Evolutionary conservation across 345 rosid genomes (phyloP).

Genomic region (Salix udensis): DNA sequence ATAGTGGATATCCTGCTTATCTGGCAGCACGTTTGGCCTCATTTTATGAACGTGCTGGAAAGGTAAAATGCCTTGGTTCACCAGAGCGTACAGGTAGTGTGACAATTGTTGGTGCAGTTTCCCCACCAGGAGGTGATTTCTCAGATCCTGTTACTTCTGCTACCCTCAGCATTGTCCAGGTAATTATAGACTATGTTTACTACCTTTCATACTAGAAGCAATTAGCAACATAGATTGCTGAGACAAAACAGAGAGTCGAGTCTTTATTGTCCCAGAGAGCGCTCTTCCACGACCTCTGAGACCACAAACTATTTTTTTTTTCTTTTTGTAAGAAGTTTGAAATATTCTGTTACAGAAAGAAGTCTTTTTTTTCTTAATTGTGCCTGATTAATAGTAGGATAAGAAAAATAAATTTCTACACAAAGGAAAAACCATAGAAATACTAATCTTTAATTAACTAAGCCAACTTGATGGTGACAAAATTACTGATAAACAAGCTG

Average conservation of each 20-base stretch:
- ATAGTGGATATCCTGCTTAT: constrained; percentile 99
- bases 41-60: constrained; percentile 98
- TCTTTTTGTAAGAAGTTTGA: neutral
- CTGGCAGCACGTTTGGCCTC: constrained; percentile 98
- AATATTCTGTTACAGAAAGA: neutral
- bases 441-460: neutral
- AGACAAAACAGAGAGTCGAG: neutral
- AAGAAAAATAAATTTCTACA: neutral
- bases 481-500: neutral
- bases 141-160: constrained; percentile 99
- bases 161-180: constrained; percentile 99
- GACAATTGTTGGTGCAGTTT: constrained; percentile 98
- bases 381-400: neutral
- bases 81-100: constrained; percentile 99
- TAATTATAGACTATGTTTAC: constrained; percentile 25
- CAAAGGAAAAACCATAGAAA: neutral
- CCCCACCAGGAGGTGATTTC: constrained; percentile 99
- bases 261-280: neutral
- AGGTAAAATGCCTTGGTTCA: constrained; percentile 96
- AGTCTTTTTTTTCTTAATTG: neutral
- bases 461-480: neutral
- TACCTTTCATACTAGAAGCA: neutral
- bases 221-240: neutral
- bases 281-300: neutral
- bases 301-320: neutral